Percentiles rank a stretch among this genome's conserved stretches.
Conservation (phyloP, 345 rosid genomes). For the Theobroma cacao region DNA sequence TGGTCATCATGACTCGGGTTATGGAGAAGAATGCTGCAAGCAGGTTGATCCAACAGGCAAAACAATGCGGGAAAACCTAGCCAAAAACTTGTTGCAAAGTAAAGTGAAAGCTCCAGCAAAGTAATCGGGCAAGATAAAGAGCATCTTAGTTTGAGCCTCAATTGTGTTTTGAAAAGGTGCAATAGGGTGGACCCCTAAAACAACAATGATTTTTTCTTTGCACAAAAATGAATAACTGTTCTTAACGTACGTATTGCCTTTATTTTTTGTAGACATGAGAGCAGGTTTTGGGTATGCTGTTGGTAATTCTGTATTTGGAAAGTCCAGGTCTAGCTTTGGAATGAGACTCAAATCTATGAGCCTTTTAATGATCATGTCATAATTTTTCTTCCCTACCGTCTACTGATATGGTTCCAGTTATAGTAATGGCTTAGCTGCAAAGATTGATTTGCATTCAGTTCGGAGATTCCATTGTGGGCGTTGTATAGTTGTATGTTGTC, state of each 20-base stretch:
- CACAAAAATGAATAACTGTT: background rate
- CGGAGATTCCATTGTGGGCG: too few species aligned
- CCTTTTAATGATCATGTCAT: background rate
- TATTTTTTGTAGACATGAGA: background rate
- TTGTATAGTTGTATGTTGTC: too few species aligned
- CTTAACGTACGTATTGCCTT: background rate
- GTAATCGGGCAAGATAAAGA: background rate
- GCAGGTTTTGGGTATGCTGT: background rate
- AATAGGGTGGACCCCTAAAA: background rate
- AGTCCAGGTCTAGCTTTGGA: background rate
- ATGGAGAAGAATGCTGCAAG: slow-evolving; percentile 57
- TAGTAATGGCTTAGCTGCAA: background rate
- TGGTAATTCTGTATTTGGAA: background rate
- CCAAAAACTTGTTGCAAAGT: slow-evolving; percentile 40
- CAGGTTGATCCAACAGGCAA: slow-evolving; percentile 60
- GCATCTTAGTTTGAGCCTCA: background rate
- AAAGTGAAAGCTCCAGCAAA: slow-evolving; percentile 20
- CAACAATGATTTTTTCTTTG: background rate
- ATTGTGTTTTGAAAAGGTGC: background rate
- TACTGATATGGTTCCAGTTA: background rate
- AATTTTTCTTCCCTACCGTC: background rate
- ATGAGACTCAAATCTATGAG: background rate
- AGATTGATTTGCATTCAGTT: background rate
- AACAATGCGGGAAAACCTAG: slow-evolving; percentile 52
- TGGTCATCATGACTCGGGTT: slow-evolving; percentile 72